Conservation (phyloP, 345 rosid genomes). For the Citrus hindsii region DNA sequence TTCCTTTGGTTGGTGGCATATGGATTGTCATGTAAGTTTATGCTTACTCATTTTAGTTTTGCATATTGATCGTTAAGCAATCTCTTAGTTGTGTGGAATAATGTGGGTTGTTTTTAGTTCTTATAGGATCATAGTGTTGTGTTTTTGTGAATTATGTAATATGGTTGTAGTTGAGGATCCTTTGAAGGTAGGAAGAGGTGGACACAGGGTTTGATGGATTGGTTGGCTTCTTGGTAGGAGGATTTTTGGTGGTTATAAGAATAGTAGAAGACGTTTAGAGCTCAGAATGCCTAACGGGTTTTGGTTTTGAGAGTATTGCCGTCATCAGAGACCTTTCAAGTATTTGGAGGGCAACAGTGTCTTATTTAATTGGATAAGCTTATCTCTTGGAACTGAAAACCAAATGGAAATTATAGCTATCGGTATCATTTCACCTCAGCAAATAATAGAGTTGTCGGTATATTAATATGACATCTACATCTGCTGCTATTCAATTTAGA, state of each 20-base stretch:
- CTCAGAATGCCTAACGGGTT: not conserved
- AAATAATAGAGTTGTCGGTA: not conserved
- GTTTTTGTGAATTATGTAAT: not conserved
- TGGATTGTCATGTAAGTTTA: slow-evolving; percentile 80
- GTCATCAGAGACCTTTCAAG: no score
- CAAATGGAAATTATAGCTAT: not conserved
- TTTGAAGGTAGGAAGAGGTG: not conserved
- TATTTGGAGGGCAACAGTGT: not conserved
- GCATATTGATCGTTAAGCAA: not conserved
- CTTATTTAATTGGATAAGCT: not conserved
- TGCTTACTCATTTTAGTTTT: not conserved
- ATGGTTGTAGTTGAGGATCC: not conserved
- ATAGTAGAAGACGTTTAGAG: not conserved
- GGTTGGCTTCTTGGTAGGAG: not conserved
- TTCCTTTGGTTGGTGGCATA: slow-evolving; percentile 83
- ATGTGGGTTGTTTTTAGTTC: not conserved
- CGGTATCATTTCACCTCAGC: not conserved
- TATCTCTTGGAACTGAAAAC: not conserved
- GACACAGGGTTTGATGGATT: not conserved
- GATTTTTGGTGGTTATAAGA: not conserved
- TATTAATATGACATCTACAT: not conserved
- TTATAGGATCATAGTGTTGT: not conserved
- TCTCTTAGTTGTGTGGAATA: not conserved
- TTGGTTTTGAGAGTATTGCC: not conserved
- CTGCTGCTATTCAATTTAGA: not conserved